Percentiles rank a stretch among this genome's conserved stretches.
Evolutionary conservation across 306 rosid species (phyloP).

Genomic region (Benincasa hispida): DNA sequence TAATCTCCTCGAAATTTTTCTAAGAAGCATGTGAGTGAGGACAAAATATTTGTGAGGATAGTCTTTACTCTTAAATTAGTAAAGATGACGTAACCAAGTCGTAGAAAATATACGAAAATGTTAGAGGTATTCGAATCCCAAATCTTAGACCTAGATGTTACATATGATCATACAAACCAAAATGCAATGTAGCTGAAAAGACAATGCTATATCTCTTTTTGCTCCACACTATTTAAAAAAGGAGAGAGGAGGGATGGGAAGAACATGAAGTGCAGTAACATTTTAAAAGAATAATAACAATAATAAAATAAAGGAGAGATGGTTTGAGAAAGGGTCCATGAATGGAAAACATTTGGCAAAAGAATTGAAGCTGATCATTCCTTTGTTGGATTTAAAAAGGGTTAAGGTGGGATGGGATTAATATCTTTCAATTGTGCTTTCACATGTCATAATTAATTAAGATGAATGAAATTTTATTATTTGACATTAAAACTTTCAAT

Average conservation of each 20-base stretch:
- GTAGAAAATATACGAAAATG: too few relatives aligned
- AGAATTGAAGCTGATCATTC: background rate
- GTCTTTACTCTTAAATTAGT: too few relatives aligned
- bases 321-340: background rate
- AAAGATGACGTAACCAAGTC: too few relatives aligned
- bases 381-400: background rate
- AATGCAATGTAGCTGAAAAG: background rate
- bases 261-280: background rate
- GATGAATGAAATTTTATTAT: background rate
- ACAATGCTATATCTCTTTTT: background rate
- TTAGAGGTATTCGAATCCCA: too few relatives aligned
- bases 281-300: background rate
- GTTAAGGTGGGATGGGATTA: background rate
- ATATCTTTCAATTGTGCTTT: background rate
- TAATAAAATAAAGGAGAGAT: background rate
- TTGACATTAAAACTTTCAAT: background rate
- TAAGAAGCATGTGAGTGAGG: too few relatives aligned
- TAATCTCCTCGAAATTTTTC: too few relatives aligned
- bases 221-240: background rate
- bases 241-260: background rate
- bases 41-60: too few relatives aligned
- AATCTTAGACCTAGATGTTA: too few relatives aligned
- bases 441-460: background rate
- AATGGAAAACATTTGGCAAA: background rate
- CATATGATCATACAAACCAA: background rate